Evolutionary conservation across 2,329 filamentous ascomycete genomes (phyloP).

Genomic region (Aspergillus floridensis): DNA sequence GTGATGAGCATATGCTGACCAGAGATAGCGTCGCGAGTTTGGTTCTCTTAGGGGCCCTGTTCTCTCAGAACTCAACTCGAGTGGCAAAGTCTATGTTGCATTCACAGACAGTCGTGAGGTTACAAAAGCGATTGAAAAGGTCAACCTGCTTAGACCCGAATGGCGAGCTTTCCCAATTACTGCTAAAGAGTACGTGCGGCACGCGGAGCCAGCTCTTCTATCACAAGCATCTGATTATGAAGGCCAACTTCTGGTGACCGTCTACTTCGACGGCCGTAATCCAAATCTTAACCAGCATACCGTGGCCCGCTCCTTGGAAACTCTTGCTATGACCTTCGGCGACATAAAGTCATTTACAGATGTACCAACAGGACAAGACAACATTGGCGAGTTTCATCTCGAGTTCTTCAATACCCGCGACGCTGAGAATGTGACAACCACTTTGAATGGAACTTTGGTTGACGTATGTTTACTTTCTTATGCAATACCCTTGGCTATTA

Average conservation of each 20-base stretch:
- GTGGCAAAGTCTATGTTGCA: slow-evolving; percentile 52
- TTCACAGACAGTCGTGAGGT: slow-evolving; percentile 63
- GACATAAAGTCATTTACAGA: slow-evolving; percentile 37
- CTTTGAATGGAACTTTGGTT: slow-evolving; percentile 36
- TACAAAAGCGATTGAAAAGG: slow-evolving; percentile 49
- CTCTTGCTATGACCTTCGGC: slow-evolving; percentile 38
- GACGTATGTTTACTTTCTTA: slow-evolving; percentile 28
- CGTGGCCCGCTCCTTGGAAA: slow-evolving; percentile 50
- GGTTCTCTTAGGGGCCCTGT: slow-evolving; percentile 39
- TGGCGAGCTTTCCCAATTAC: slow-evolving; percentile 51
- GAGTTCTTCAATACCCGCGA: slow-evolving; percentile 42
- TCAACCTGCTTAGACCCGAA: slow-evolving; percentile 43
- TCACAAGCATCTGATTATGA: slow-evolving; percentile 47
- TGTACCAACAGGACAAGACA: slow-evolving; percentile 27
- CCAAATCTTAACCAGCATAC: slow-evolving; percentile 25
- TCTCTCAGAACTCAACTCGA: slow-evolving; percentile 33
- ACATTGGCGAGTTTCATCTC: slow-evolving; percentile 36
- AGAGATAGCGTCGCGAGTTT: slow-evolving; percentile 33
- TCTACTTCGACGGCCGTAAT: slow-evolving; percentile 39
- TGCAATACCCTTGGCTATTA: background rate
- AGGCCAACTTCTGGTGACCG: slow-evolving; percentile 56
- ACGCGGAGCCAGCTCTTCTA: slow-evolving; percentile 28
- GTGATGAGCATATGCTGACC: background rate
- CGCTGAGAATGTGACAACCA: slow-evolving; percentile 35
- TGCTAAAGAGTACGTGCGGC: slow-evolving; percentile 46